Percentiles rank a stretch among this genome's conserved stretches.
Conservation (phyloP, 2,329 filamentous ascomycete species). For the Alternaria solani region DNA sequence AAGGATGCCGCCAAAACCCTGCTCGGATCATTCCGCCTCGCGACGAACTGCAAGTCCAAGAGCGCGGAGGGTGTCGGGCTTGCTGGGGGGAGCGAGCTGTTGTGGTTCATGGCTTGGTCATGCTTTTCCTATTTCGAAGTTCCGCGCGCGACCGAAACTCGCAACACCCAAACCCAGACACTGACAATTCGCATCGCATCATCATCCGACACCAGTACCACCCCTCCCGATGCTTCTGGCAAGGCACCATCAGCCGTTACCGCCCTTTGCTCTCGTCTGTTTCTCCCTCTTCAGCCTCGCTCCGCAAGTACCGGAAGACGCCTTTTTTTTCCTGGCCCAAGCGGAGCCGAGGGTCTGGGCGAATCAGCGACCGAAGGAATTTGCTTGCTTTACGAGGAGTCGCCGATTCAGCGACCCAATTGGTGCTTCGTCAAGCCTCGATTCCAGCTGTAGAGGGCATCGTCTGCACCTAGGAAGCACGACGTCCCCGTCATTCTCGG, state of each 20-base stretch:
- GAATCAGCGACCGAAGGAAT: constrained; percentile 39
- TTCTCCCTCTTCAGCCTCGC: constrained; percentile 41
- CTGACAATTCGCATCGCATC: constrained; percentile 12
- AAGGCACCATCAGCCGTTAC: constrained; percentile 25
- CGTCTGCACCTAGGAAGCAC: constrained; percentile 24
- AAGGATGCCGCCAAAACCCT: constrained; percentile 40
- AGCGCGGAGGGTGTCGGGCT: constrained; percentile 29
- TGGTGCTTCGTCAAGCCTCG: constrained; percentile 29
- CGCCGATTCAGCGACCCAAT: constrained; percentile 39
- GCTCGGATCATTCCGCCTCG: constrained; percentile 43
- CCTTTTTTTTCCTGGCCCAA: constrained; percentile 30
- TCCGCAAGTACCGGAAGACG: constrained; percentile 37
- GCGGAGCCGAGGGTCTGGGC: constrained; percentile 34
- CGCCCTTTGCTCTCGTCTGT: constrained; percentile 16
- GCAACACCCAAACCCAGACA: constrained; percentile 1
- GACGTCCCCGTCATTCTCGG: constrained; percentile 15
- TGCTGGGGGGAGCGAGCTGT: constrained; percentile 28
- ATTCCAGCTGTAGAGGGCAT: constrained; percentile 24
- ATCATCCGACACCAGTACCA: constrained; percentile 13
- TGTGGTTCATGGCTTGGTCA: constrained; percentile 34
- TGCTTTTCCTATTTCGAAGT: constrained; percentile 34
- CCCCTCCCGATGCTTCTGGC: constrained; percentile 16
- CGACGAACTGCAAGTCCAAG: constrained; percentile 30
- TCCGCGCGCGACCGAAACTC: constrained; percentile 19
- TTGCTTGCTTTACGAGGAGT: constrained; percentile 39